A percentile compares a stretch with the other conserved stretches of the same genome.
These are phyloP conservation scores for Pseudonitzschia multiseries DNA, from an alignment of 108 stramenopile genomes.

Conservation along the genomic window DNA sequence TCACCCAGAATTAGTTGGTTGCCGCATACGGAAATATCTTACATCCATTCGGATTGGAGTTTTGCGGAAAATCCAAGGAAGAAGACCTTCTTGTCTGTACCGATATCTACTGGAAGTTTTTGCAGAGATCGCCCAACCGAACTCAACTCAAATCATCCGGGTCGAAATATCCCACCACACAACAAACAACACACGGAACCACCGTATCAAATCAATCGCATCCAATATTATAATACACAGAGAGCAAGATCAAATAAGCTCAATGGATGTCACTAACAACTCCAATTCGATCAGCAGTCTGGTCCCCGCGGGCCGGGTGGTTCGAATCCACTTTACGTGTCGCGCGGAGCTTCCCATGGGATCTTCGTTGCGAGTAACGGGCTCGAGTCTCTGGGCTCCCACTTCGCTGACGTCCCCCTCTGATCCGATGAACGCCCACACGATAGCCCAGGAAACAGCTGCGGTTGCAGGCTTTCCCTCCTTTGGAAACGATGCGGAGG, in stretches of 20 bases:
- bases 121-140: no score
- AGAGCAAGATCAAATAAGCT: not conserved
- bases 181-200: no score
- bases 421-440: constrained; percentile 53
- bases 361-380: constrained; percentile 75
- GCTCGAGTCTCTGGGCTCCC: constrained; percentile 61
- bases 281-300: constrained; percentile 1
- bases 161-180: no score
- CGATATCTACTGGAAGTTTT: no score
- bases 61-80: no score
- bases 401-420: constrained; percentile 39
- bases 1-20: no score
- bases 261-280: constrained; percentile 2
- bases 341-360: constrained; percentile 77
- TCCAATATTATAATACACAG: no score
- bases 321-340: constrained; percentile 77
- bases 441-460: constrained; percentile 36
- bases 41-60: no score
- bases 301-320: constrained; percentile 56
- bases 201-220: no score
- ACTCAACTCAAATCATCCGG: no score
- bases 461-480: constrained; percentile 14
- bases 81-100: no score
- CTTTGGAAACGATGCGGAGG: constrained; percentile 13
- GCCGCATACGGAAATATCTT: no score